Base-by-base conservation (phyloP, 768 basidiomycete species). In the Mycena amicta region DNA sequence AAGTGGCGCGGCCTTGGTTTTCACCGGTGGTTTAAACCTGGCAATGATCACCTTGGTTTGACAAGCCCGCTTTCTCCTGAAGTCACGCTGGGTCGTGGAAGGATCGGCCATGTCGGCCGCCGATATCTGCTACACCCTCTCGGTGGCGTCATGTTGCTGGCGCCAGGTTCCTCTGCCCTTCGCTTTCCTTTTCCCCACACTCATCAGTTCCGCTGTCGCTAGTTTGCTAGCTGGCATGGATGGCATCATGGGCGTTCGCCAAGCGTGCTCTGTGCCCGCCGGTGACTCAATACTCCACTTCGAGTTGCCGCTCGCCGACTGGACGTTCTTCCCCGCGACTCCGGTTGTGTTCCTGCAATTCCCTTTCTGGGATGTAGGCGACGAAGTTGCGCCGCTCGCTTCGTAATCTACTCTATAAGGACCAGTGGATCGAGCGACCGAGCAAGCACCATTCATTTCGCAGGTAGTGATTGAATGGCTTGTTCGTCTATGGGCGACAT, bases 351-450 rank as follows among this genome's bases (percentile, higher is more conserved):
- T 37, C 33, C 58, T 60, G 49, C 20, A 3, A 4, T 56, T 55
- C 43, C 60, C 60, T 37, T 53, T 57, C 55, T 52, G 30, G 55
- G 59, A 60, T 49, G 30, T 33, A 60, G 58, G 59, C 62, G 52
- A 56, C 60, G 58, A 11, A 15, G 3, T 1, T 49, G 6, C 27
- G 25, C 47, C 47, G 47, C 6, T 11, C 25, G 27, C 22, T 8
- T 8, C 8, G 33, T 18, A 8, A 8, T 37, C 18, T 45, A n/a
- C 22, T 23, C 15, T 45, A 15, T 45, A 45, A 45, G 43, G 43
- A 8, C 8, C 11, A 8, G 33, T 37, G 33, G 18, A 37, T 37
- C 33, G 33, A 37, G 15, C 13, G 15, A 45, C 13, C 13, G 13
- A 45, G 22, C 33, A 37, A 18, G 33, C 33, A 37, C 33, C 33